These are phyloP conservation scores for Rhododendron mucronatum DNA, from an alignment of 148 eudicot genomes.

Conservation along the genomic window DNA sequence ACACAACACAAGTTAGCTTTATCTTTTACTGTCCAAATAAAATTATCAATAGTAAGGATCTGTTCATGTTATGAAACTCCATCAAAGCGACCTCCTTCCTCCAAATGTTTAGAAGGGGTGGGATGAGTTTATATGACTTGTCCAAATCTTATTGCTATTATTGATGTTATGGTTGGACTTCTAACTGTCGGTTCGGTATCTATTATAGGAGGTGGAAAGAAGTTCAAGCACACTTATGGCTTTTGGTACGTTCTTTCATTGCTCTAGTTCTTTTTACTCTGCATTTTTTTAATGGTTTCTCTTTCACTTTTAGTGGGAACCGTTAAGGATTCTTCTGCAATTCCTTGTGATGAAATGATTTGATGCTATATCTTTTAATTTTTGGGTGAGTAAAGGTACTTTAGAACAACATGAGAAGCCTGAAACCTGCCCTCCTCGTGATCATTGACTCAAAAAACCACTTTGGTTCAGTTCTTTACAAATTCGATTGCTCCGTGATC, in stretches of 20 bases:
- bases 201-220: conserved; percentile 80
- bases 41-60: background rate
- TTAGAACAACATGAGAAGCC: background rate
- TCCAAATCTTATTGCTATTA: background rate
- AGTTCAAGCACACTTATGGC: conserved; percentile 71
- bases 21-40: background rate
- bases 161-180: background rate
- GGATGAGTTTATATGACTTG: background rate
- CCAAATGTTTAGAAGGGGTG: background rate
- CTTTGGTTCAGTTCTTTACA: background rate
- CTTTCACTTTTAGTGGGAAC: background rate
- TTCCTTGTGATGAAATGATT: background rate
- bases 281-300: background rate
- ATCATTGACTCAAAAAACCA: background rate
- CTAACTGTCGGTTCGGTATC: background rate
- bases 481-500: background rate
- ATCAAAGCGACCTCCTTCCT: background rate
- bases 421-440: background rate
- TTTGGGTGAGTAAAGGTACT: background rate
- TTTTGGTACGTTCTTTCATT: conserved; percentile 50
- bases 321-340: background rate
- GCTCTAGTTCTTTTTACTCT: background rate
- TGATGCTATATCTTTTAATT: background rate
- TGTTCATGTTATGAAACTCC: background rate
- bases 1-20: too few species aligned